Evolutionary conservation across 2,329 filamentous ascomycete genomes (phyloP), one percentile per base, ranked within the genome.

Genomic region (Venturia nashicola): DNA sequence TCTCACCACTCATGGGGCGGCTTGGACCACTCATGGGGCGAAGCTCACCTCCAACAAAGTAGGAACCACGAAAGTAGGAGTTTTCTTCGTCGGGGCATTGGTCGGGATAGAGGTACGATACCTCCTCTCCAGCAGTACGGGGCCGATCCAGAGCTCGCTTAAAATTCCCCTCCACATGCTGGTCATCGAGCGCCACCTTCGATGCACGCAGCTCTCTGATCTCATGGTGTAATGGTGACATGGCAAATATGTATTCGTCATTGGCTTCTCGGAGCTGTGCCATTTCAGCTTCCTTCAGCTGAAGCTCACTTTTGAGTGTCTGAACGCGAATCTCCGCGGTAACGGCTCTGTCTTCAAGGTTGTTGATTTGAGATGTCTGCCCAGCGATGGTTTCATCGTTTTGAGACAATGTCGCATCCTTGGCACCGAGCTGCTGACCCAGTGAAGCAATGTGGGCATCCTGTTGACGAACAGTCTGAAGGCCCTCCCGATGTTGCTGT

Each of bases 191-290:
- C 11, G 40, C 20, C 2, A 8, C 27, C 23, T 48, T 62, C n/a
- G 44, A 32, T 23, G 61, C 61, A 23, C 61, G 61, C 4, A 63
- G 44, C 34, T 40, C 46, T 14, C 23, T 20, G 20, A 63, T 40
- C 51, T 63, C 40, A 23, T 42, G n/a, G 11, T 51, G 61, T 16
- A 63, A n/a, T 12, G 36, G 34, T 34, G 61, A n/a, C 23, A 63
- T 23, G 20, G 34, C 12, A 36, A 11, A 40, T 14, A 4, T 20
- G 18, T 59, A 63, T 9, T 32, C 20, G 5, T 39, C 39, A 11
- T 63, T 42, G 44, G 18, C 12, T 14, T 55, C 1, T 39, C 23
- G 61, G 34, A 59, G 48, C 4, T 57, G 23, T 16, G 1, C 48
- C 3, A n/a, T 39, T 27, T 59, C 34, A 12, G 40, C 46, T 42